Conservation (phyloP, 164 flowering plant species). For the Annona cherimola region DNA sequence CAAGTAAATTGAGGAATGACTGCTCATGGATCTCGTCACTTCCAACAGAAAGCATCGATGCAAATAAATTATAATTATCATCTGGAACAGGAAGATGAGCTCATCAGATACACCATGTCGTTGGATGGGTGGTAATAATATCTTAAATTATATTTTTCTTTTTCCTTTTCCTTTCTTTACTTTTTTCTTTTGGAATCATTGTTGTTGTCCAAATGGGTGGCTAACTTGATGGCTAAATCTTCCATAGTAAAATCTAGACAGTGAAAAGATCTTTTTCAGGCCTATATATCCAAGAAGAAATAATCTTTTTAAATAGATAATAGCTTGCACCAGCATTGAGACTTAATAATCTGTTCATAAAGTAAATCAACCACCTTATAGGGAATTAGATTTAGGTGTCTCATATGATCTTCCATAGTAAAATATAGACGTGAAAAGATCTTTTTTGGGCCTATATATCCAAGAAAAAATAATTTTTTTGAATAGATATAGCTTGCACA, state of each 20-base stretch:
- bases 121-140: neutral
- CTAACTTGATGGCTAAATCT: neutral
- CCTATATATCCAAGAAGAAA: neutral
- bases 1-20: neutral
- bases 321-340: neutral
- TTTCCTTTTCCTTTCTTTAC: neutral
- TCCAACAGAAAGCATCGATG: neutral
- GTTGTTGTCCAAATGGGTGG: neutral
- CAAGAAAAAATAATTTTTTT: neutral
- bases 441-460: neutral
- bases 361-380: constrained; percentile 61
- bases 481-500: neutral
- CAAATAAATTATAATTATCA: neutral
- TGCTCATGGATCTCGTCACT: neutral
- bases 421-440: too few relatives aligned
- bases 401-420: too few relatives aligned
- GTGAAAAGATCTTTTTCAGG: neutral
- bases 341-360: neutral
- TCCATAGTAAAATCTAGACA: too few relatives aligned
- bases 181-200: neutral
- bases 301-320: neutral
- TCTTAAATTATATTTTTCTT: too few relatives aligned
- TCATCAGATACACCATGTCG: neutral
- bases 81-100: neutral
- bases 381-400: constrained; percentile 94